Base-by-base conservation (phyloP, 192 early-diverging fungal species). In the Glomus cerebriforme region DNA sequence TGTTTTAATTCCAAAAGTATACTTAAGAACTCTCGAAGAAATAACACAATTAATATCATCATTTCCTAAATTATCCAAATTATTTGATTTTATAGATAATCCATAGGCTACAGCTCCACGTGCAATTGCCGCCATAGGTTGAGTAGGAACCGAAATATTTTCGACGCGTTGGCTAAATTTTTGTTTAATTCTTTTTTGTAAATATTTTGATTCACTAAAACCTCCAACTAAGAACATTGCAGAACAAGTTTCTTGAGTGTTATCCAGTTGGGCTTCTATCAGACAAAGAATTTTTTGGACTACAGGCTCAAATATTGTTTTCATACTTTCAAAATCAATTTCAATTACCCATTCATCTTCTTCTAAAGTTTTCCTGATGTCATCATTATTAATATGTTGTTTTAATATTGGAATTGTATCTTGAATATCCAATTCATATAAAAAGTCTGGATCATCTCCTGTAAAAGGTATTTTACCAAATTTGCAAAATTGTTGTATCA, bases 141-240 rank as follows among this genome's bases (percentile, higher is more conserved):
- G 82, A 35, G 82, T 81, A 27, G 88, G 88, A 22, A 86, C 85
- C 8, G 85, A 86, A 26, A 89, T 79, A 13, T 85, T 24, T 4
- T 81, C 80, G 2, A 85, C 81, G 3, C 81, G 80, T 29, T 77
- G 60, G 6, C 75, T 75, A 81, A 88, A 88, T 62, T 86, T 83
- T 65, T 88, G 69, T 39, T 85, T 83, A 22, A 87, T 82, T 29
- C 87, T 83, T 39, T 84, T 84, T 59, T 83, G 83, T 17, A 89
- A 62, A 73, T 89, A 89, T 12, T 85, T 85, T 9, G 86, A 87
- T 1, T 84, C 83, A n/a, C 88, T 85, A 79, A 89, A 89, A 0
- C 88, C 88, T 78, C 88, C 88, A 22, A 88, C 87, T 47, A 89
- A 62, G 45, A 89, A 86, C 45, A 89, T 83, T 19, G 88, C 87